Conservation (phyloP, 305 asterid species). For the Coffea humblotiana region DNA sequence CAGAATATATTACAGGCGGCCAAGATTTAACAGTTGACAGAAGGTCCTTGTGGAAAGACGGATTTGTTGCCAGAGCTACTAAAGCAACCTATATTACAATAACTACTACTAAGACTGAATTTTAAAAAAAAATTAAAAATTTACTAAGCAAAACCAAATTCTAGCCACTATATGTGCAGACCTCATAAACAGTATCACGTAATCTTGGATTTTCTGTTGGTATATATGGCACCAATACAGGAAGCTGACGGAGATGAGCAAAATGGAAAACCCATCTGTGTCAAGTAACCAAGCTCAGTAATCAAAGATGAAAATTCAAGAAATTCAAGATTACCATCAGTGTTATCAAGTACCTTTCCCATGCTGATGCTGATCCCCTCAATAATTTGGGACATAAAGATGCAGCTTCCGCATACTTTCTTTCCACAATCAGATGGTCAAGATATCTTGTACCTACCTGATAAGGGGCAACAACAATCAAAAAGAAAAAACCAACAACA, state of each 20-base stretch:
- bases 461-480: slow-evolving; percentile 29
- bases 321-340: slow-evolving; percentile 9
- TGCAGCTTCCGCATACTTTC: slow-evolving; percentile 96
- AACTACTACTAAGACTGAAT: slow-evolving; percentile 22
- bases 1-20: slow-evolving; percentile 83
- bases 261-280: slow-evolving; percentile 96
- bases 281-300: slow-evolving; percentile 27
- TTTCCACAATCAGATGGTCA: slow-evolving; percentile 92
- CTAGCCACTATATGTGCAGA: slow-evolving; percentile 30
- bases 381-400: slow-evolving; percentile 89
- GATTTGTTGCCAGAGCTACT: slow-evolving; percentile 89
- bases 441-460: slow-evolving; percentile 94
- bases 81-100: slow-evolving; percentile 72
- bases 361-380: slow-evolving; percentile 90
- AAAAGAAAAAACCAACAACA: background rate
- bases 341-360: slow-evolving; percentile 75
- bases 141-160: slow-evolving; percentile 2
- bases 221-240: slow-evolving; percentile 85
- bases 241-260: slow-evolving; percentile 98
- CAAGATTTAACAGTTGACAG: slow-evolving; percentile 81
- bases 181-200: slow-evolving; percentile 98
- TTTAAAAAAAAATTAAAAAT: background rate
- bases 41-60: slow-evolving; percentile 90
- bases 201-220: slow-evolving; percentile 94
- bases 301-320: slow-evolving; percentile 11